Conservation (phyloP, 1,139 yeast species). For the Maudiozyma humilis region DNA sequence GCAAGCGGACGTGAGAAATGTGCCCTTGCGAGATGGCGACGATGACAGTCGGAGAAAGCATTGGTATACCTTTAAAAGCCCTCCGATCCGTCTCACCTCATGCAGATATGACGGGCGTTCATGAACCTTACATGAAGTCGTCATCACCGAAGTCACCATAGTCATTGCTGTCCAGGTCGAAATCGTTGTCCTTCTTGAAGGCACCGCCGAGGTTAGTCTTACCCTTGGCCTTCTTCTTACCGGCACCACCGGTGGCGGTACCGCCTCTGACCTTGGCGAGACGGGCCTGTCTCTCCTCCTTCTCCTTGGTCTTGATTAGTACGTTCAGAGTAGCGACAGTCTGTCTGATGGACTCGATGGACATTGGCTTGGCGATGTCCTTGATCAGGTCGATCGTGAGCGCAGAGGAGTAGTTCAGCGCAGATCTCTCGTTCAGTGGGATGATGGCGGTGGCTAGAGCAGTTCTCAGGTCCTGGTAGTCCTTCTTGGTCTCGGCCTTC, state of each 20-base stretch:
- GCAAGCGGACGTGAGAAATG: background rate
- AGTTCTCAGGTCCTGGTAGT: conserved; percentile 77
- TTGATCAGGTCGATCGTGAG: conserved; percentile 81
- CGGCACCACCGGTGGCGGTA: conserved; percentile 87
- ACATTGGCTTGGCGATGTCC: conserved; percentile 73
- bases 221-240: conserved; percentile 80
- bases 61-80: background rate
- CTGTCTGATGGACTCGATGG: conserved; percentile 76
- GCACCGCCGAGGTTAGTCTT: conserved; percentile 71
- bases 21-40: background rate
- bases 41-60: background rate
- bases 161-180: conserved; percentile 54
- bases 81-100: background rate
- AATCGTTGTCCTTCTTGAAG: conserved; percentile 67
- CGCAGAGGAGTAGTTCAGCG: conserved; percentile 60
- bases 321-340: conserved; percentile 80
- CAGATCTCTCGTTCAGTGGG: conserved; percentile 52
- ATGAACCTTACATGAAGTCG: conserved; percentile 69
- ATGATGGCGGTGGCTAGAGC: conserved; percentile 61
- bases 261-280: conserved; percentile 67
- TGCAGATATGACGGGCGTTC: background rate
- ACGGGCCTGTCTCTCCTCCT: conserved; percentile 80
- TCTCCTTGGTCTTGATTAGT: conserved; percentile 74
- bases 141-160: conserved; percentile 55
- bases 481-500: conserved; percentile 68